Conservation (phyloP, 441 rosid species). For the Euphorbia schlechtendalii region DNA sequence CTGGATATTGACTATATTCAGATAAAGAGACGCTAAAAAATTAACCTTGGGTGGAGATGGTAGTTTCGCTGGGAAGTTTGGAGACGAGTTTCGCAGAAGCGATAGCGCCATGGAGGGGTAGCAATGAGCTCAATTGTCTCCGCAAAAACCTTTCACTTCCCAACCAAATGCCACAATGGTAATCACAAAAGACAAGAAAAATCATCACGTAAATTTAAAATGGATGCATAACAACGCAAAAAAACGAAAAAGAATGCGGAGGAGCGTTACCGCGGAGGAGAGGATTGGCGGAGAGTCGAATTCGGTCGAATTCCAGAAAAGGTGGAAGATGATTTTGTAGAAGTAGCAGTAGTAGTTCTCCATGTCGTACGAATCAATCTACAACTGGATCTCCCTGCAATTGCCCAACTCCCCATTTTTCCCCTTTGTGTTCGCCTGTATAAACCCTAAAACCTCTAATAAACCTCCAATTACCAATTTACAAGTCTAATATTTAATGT, state of each 20-base stretch:
- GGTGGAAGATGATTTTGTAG: constrained; percentile 10
- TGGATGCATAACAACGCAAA: not conserved
- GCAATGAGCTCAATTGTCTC: constrained; percentile 53
- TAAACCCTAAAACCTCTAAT: constrained; percentile 36
- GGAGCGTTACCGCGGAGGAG: constrained; percentile 15
- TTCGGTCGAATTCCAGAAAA: constrained; percentile 9
- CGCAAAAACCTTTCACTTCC: constrained; percentile 33
- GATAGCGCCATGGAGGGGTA: constrained; percentile 50
- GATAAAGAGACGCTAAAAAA: not conserved
- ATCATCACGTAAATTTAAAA: constrained; percentile 6
- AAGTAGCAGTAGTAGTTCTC: constrained; percentile 1
- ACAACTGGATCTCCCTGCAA: constrained; percentile 43
- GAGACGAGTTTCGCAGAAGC: constrained; percentile 76
- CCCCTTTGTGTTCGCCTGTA: not conserved
- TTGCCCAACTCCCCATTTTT: constrained; percentile 35
- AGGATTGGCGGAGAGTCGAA: constrained; percentile 15
- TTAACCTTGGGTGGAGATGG: constrained; percentile 38
- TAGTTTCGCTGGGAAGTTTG: constrained; percentile 44
- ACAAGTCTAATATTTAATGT: too few relatives aligned
- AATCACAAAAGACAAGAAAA: not conserved
- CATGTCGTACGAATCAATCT: constrained; percentile 22
- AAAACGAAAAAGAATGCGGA: not conserved
- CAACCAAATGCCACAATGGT: not conserved
- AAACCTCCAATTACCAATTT: not conserved
- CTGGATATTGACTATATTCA: not conserved